Evolutionary conservation across 257 asterid genomes (phyloP), one percentile per base, ranked within the genome.

Genomic region (Nicotiana knightiana): DNA sequence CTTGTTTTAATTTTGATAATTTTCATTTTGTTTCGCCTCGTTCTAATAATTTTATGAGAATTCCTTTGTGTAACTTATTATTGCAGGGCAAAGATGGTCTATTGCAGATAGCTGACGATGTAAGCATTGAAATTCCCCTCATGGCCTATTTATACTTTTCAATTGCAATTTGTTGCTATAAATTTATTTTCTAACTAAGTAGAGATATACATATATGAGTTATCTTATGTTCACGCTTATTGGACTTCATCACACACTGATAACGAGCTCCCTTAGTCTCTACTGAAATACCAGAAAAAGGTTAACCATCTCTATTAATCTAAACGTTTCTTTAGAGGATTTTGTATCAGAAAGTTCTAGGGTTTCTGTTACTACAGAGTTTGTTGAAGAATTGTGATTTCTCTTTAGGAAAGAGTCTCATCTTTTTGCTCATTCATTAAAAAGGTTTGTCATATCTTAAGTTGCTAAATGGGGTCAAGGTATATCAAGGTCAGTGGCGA

Each of bases 51-150:
- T 48, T 48, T 59, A 54, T 53, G 73, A 59, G 43, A 18, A 55
- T 6, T 73, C 13, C 12, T 66, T 58, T 24, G 53, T 81, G 63
- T 24, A 9, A 66, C 66, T 58, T 80, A 64, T 75, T 77, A 35
- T 83, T 91, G 89, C 97, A 96, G 98, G 97, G 88, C 78, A 88
- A 89, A 70, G 88, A 89, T 82, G 98, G 98, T 66, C 83, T 82
- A 43, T 67, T 94, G 83, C 97, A 85, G 80, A 94, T 96, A 82
- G 99, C 98, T 24, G 98, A 94, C 66, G 98, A 96, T 84, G 99
- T 96, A 93, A 96, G 99, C 46, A 75, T 39, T 82, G 35, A 65
- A 28, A 32, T 37, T 79, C 48, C 55, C 67, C 18, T 58, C 43
- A 21, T 78, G 37, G 3, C 55, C n/a, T 39, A 48, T 21, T 46